Evolutionary conservation across 2,329 filamentous ascomycete genomes (phyloP).

Genomic region (Pestalotiopsis sp.): DNA sequence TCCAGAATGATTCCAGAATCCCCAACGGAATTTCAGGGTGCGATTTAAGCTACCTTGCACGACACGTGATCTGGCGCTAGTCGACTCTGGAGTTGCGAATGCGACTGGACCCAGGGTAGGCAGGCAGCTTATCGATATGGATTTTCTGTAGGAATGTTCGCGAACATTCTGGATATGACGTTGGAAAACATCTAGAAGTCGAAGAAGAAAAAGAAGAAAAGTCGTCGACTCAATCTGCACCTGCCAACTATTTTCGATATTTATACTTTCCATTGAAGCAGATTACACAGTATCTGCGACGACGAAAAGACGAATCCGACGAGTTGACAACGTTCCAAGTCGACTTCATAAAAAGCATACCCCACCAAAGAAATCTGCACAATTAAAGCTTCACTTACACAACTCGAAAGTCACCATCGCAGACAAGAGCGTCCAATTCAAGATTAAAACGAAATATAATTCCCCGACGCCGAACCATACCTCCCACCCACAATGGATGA

Average conservation of each 20-base stretch:
- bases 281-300: not conserved
- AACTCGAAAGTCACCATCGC: not conserved
- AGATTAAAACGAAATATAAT: conserved; percentile 7
- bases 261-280: not conserved
- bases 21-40: not conserved
- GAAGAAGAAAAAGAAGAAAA: not conserved
- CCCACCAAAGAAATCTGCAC: not conserved
- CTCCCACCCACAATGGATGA: conserved; percentile 47
- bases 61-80: conserved; percentile 12
- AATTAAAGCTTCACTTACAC: not conserved
- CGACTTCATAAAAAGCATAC: not conserved
- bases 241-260: not conserved
- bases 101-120: not conserved
- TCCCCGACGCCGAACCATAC: not conserved
- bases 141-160: conserved; percentile 8
- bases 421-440: conserved; percentile 7
- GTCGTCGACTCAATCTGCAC: not conserved
- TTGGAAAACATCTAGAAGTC: not conserved
- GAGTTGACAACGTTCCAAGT: not conserved
- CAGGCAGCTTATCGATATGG: conserved; percentile 9
- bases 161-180: conserved; percentile 8
- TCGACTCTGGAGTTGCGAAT: not conserved
- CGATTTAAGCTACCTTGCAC: not conserved
- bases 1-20: not conserved
- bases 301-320: not conserved